These are phyloP conservation scores for Termitomyces sp. DNA, from an alignment of 768 basidiomycete species.

Conservation along the genomic window DNA sequence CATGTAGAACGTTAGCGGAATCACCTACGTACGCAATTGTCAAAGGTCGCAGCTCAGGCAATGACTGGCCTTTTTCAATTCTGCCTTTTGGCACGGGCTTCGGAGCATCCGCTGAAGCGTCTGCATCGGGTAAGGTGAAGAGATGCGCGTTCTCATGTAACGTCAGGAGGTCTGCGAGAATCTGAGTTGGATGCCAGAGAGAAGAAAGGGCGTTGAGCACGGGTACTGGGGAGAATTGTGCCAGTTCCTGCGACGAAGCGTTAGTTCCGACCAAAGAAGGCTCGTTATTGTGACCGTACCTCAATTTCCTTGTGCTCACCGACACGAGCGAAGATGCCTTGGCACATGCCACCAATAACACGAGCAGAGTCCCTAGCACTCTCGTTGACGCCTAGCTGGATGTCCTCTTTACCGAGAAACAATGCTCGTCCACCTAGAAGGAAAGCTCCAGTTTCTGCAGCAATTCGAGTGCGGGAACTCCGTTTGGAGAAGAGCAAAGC, in stretches of 20 bases:
- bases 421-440: constrained; percentile 86
- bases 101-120: background rate
- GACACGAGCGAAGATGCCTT: constrained; percentile 96
- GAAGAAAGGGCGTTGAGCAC: constrained; percentile 95
- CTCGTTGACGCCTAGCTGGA: constrained; percentile 97
- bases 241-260: constrained; percentile 66
- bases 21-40: constrained; percentile 95
- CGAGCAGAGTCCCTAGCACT: constrained; percentile 75
- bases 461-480: constrained; percentile 86
- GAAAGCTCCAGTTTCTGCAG: constrained; percentile 77
- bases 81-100: constrained; percentile 3
- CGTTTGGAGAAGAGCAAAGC: constrained; percentile 92
- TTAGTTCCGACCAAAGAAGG: constrained; percentile 3
- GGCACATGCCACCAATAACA: constrained; percentile 92
- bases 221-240: constrained; percentile 86
- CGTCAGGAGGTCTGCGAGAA: constrained; percentile 89
- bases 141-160: constrained; percentile 71
- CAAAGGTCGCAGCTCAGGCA: constrained; percentile 65
- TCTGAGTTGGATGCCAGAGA: constrained; percentile 95
- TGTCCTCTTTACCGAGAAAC: constrained; percentile 87
- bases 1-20: constrained; percentile 92
- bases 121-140: constrained; percentile 32
- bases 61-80: background rate
- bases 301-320: constrained; percentile 92
- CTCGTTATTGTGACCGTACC: constrained; percentile 36